Evolutionary conservation across 2,329 filamentous ascomycete genomes (phyloP), one percentile per base, ranked within the genome.

Genomic region (Ciborinia camelliae): DNA sequence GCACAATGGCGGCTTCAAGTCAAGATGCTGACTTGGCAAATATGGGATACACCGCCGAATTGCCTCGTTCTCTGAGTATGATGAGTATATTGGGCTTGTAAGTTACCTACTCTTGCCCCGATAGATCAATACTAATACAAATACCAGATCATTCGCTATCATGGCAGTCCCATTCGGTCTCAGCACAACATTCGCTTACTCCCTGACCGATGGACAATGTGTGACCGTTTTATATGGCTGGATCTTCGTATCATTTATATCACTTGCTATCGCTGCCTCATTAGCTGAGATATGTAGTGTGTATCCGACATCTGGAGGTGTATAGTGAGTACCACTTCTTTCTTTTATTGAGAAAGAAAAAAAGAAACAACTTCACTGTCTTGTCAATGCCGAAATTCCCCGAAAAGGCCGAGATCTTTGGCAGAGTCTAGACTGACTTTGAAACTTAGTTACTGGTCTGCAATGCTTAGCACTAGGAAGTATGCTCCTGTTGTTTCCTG

Each of bases 191-290:
- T 79, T 91, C 67, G 86, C 85, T 76, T 88, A 90, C 73, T 86
- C 85, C 28, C 80, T 91, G 35, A 83, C 83, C 23, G 86, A 90
- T 74, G 89, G 89, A 28, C 86, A 89, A 74, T 82, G 81, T 51
- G 88, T 90, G 20, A 89, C 86, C 30, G 82, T 90, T 48, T 78
- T 91, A 69, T 91, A 85, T 81, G 89, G 89, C 48, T 91, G 84
- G 86, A 81, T 89, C 2, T 75, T 89, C 41, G 83, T 90, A 35
- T 86, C 85, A 4, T 74, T 89, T 45, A 84, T 90, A 69, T 87
- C 84, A 14, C 78, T 85, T 65, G 81, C 79, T 65, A 88, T 90
- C 68, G 86, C 87, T 59, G 84, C 85, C 37, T 88, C 86, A 15
- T 78, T 90, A 63, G 87, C 86, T 23, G 87, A 90, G 75, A 89